Evolutionary conservation across 2,329 filamentous ascomycete genomes (phyloP).

Genomic region (Fusarium begoniae): DNA sequence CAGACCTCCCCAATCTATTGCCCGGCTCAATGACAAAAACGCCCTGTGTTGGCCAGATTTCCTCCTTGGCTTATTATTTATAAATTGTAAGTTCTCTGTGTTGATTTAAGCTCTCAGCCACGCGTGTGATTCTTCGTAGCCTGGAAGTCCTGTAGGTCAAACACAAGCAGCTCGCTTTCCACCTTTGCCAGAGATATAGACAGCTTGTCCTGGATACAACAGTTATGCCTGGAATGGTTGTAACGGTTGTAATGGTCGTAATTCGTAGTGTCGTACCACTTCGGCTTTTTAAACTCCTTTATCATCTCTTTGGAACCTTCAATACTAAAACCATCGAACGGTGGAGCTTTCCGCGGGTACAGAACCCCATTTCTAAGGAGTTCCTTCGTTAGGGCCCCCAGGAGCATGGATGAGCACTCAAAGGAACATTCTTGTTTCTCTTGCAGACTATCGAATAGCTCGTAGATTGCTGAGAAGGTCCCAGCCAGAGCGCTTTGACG

Average conservation of each 20-base stretch:
- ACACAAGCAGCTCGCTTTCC: neutral
- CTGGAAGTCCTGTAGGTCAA: neutral
- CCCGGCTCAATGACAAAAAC: accelerated
- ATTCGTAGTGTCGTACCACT: accelerated
- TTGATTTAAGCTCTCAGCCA: accelerated
- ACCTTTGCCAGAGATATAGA: accelerated
- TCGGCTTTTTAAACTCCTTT: accelerated
- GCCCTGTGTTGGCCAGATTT: accelerated
- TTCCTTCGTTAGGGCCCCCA: neutral
- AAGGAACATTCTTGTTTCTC: neutral
- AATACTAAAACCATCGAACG: neutral
- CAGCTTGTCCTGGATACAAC: neutral
- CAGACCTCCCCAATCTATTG: neutral
- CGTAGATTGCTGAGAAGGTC: neutral
- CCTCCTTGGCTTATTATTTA: neutral
- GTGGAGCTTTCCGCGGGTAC: neutral
- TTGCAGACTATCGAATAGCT: neutral
- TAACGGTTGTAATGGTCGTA: too few relatives aligned
- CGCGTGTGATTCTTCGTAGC: accelerated
- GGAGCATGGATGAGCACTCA: neutral
- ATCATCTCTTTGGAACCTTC: accelerated
- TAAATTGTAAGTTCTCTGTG: neutral
- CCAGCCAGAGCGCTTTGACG: neutral
- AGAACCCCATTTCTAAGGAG: neutral
- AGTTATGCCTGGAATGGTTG: too few relatives aligned